Evolutionary conservation across 1,284 basidiomycete genomes (phyloP).

Genomic region (Erythrobasidium hasegawianum): DNA sequence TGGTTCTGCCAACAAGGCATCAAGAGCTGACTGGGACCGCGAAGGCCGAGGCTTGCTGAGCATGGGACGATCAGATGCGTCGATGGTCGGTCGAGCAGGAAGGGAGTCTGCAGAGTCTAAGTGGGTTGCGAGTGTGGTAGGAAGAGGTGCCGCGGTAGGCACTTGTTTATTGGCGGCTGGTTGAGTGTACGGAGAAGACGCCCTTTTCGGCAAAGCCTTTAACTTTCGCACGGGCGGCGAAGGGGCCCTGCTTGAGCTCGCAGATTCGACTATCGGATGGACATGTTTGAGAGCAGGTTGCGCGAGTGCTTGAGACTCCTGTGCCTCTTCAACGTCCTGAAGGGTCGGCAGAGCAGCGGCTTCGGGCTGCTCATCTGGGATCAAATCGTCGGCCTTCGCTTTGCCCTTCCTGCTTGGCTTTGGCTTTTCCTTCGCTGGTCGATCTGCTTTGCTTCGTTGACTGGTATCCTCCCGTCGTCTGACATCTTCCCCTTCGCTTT

Average conservation of each 20-base stretch:
- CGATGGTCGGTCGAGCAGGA: background rate
- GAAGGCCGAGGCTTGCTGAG: background rate
- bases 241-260: background rate
- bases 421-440: background rate
- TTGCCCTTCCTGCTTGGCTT: background rate
- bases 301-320: no score
- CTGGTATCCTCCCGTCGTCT: background rate
- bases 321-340: no score
- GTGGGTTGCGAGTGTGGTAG: no score
- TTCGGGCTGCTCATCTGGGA: background rate
- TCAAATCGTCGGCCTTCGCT: background rate
- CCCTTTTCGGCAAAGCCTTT: background rate
- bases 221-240: background rate
- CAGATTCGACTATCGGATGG: no score
- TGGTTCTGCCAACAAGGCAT: slow-evolving; percentile 16
- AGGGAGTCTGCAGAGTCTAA: no score
- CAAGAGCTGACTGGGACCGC: slow-evolving; percentile 22
- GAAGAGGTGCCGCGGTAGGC: no score
- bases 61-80: background rate
- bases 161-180: no score
- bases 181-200: background rate
- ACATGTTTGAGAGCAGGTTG: no score
- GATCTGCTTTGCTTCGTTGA: background rate
- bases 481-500: background rate
- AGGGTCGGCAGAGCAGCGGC: no score